Base-by-base conservation (phyloP, 2,329 filamentous ascomycete genomes). In the Diaporthe caulivora region DNA sequence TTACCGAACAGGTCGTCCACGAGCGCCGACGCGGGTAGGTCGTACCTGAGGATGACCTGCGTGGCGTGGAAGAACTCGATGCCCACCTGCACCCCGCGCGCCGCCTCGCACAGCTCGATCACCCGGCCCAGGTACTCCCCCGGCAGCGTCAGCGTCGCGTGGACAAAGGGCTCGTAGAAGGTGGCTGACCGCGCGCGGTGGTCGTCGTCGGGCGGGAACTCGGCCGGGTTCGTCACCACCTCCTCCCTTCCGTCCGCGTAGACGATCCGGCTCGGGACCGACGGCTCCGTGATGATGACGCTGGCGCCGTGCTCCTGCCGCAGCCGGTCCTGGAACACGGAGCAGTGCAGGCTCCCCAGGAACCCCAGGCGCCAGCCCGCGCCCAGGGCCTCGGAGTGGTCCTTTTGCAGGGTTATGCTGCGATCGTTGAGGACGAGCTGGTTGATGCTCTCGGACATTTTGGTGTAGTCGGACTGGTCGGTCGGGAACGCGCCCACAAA, bases 1-100 rank as follows among this genome's bases (percentile, higher is more conserved):
- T 97, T 98, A 69, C 97, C 97, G 81, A 99, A 99, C 80, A 99
- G 93, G 83, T 99, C 97, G 78, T 98, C 97, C 0, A 99, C 97
- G 5, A 99, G 87, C 70, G 98, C 94, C 1, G 95, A 92, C 0
- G 98, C 88, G 0, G 97, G 97, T 1, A 99, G 84, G 69, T 95
- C 91, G 81, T 99, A 99, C 79, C 96, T 96, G 44, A 99, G 86
- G 76, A 99, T 98, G 73, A 98, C 96, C 82, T 99, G 97, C 0
- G 92, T 94, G 1, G 93, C 87, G 17, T 95, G 95, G 84, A 98
- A 98, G 85, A 97, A 98, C 76, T 95, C 94, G 47, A 99, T 86
- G 77, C 93, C 93, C 79, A 93, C 91, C 81, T 99, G 97, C 78
- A 94, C 91, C 60, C 97, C 97, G 31, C 97, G 92, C 78, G 96